phyloP scores from a whole-genome alignment of 2,329 filamentous ascomycete genomes.

The Neurospora crassa region DNA sequence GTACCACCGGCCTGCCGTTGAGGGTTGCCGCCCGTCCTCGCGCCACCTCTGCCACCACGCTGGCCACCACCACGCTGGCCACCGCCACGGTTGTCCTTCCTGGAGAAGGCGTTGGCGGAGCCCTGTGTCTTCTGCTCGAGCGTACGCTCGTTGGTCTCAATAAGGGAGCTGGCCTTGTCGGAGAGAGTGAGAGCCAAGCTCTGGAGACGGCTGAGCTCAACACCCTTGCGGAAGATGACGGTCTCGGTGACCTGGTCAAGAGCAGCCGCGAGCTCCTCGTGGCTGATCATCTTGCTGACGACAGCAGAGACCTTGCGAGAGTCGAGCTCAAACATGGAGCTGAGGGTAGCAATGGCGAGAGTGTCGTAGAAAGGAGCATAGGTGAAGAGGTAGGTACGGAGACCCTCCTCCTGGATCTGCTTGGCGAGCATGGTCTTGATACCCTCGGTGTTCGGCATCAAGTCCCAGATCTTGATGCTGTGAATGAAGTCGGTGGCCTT shows the following conservation, averaged over 20 bases:
- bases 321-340: slow-evolving; percentile 91
- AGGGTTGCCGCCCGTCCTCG: slow-evolving; percentile 45
- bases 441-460: slow-evolving; percentile 84
- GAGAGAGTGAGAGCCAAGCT: slow-evolving; percentile 87
- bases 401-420: slow-evolving; percentile 97
- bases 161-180: slow-evolving; percentile 92
- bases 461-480: slow-evolving; percentile 99
- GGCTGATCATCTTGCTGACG: slow-evolving; percentile 98
- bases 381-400: slow-evolving; percentile 97
- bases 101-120: slow-evolving; percentile 88
- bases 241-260: slow-evolving; percentile 96
- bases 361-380: slow-evolving; percentile 99
- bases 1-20: slow-evolving; percentile 63
- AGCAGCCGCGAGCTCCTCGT: slow-evolving; percentile 93
- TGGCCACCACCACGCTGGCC: slow-evolving; percentile 56
- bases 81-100: slow-evolving; percentile 71
- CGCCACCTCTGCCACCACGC: slow-evolving; percentile 52
- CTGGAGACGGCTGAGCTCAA: slow-evolving; percentile 92
- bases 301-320: slow-evolving; percentile 87
- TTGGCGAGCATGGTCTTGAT: slow-evolving; percentile 97
- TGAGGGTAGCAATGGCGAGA: slow-evolving; percentile 73
- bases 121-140: slow-evolving; percentile 95
- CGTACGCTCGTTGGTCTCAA: slow-evolving; percentile 95
- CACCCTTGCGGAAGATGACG: slow-evolving; percentile 98
- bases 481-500: slow-evolving; percentile 89